phyloP scores from a whole-genome alignment of 1,284 basidiomycete species.

The Naganishia cerealis region DNA sequence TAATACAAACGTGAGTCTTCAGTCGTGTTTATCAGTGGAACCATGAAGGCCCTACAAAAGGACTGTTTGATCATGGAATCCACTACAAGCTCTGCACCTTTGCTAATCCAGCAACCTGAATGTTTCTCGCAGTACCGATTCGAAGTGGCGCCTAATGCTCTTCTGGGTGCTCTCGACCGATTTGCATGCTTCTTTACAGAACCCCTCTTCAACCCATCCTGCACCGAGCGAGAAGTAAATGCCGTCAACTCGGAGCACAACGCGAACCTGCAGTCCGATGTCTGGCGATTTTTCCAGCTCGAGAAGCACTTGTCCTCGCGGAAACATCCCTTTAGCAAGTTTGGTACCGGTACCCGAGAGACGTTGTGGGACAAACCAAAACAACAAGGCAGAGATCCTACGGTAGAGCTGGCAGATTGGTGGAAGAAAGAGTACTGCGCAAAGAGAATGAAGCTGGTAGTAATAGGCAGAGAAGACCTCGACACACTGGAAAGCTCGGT shows the following conservation, averaged over 20 bases:
- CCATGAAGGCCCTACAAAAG: no score
- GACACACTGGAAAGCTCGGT: constrained; percentile 52
- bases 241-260: constrained; percentile 98
- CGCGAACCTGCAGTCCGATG: constrained; percentile 90
- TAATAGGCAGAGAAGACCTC: constrained; percentile 79
- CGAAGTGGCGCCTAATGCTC: constrained; percentile 76
- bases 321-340: constrained; percentile 87
- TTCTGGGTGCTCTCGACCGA: constrained; percentile 80
- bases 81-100: neutral
- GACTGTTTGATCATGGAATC: no score
- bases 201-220: constrained; percentile 81
- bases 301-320: constrained; percentile 82
- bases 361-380: constrained; percentile 69
- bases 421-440: constrained; percentile 92
- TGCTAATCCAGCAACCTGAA: neutral
- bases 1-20: constrained; percentile 76
- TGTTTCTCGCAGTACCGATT: constrained; percentile 58
- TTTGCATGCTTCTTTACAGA: constrained; percentile 93
- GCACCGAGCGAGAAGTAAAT: constrained; percentile 90
- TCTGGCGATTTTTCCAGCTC: constrained; percentile 93
- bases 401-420: constrained; percentile 90
- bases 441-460: constrained; percentile 85
- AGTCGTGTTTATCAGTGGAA: constrained; percentile 47
- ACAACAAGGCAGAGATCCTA: constrained; percentile 73
- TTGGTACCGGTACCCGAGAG: constrained; percentile 83